Base-by-base conservation (phyloP, 2,329 filamentous ascomycete species). In the Coniella vitis region DNA sequence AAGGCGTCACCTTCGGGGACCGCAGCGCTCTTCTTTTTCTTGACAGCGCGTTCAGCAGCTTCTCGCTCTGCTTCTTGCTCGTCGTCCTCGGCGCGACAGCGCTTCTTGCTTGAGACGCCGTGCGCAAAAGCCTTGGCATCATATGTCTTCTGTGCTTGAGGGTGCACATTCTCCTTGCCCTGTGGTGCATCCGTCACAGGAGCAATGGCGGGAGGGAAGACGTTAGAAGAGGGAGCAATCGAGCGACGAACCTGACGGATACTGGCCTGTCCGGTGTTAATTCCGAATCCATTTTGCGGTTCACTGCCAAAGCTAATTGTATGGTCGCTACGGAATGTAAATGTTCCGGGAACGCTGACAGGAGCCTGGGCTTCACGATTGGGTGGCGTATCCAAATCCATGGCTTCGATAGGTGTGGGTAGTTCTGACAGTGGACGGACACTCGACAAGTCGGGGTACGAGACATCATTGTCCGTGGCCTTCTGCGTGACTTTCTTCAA, bases 101-200 rank as follows among this genome's bases (percentile, higher is more conserved):
- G 76, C 66, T 83, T 85, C 71, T 85, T 84, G 67, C 79, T 84
- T 7, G 70, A 64, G 65, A 85, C 76, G 16, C 81, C 81, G 56
- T 84, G 81, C 3, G 78, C 71, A 34, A 80, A 72, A 35, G 72
- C 71, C n/a, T 63, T 52, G 4, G 48, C 29, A 22, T 52, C 58
- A 44, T 73, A 70, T 20, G 57, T 57, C 4, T 53, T 44, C 19
- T 45, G 48, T 4, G 25, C 22, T n/a, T 51, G 58, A 17, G 55
- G 74, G 2, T 67, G 67, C 38, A 69, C 65, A 57, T 82, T 81
- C 59, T 81, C 78, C 64, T 81, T 81, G 63, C 51, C 51, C 12
- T 79, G 72, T 10, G 66, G 65, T 47, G 69, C 67, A 31, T 59
- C 58, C 48, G 58, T 59, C 19, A 56, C 58, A 25, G 62, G 58